Evolutionary conservation across 2,329 filamentous ascomycete species (phyloP), one percentile per base, ranked within the genome.

Genomic region (Dactylonectria estremocensis): DNA sequence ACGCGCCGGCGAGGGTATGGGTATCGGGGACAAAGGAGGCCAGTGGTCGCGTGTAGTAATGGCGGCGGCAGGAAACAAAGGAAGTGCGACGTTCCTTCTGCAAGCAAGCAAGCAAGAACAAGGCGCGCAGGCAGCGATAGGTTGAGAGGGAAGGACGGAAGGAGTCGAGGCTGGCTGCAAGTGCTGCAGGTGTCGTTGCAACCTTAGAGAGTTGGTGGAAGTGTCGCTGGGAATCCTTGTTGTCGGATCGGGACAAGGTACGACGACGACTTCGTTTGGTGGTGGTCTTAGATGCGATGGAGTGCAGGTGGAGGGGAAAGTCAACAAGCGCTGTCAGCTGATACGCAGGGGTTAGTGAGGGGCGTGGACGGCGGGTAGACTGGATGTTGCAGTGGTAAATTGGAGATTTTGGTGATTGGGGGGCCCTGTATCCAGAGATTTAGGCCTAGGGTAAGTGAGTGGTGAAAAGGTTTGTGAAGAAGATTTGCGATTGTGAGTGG

Each of bases 281-380:
- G 20, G 57, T 74, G 68, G 24, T 7, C 24, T 28, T 28, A 4
- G 24, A 7, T 28, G 24, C 7, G 24, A 28, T 28, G 7, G 24
- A 28, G 24, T 28, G 24, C 24, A 28, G 24, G 66, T 74, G 68
- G 72, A 72, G 69, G 74, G 74, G 74, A 69, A 76, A 72, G 71
- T 75, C 74, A 76, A 76, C 72, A 76, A 76, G 66, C 69, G 63
- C 55, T 60, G 72, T 76, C 74, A 76, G 72, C 74, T 76, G 74
- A 76, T 75, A 48, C 59, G 56, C 73, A 72, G 65, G 72, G 73
- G 72, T 69, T 50, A 56, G 64, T 63, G 63, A 61, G 55, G 54
- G 58, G 56, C 43, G 68, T 55, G 45, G 62, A 53, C 59, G 64
- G 62, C 35, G 35, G 9, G 35, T 10, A 37, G 10, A 11, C 10